Conservation (phyloP, 2,329 filamentous ascomycete species). For the Pseudogymnoascus pannorum region DNA sequence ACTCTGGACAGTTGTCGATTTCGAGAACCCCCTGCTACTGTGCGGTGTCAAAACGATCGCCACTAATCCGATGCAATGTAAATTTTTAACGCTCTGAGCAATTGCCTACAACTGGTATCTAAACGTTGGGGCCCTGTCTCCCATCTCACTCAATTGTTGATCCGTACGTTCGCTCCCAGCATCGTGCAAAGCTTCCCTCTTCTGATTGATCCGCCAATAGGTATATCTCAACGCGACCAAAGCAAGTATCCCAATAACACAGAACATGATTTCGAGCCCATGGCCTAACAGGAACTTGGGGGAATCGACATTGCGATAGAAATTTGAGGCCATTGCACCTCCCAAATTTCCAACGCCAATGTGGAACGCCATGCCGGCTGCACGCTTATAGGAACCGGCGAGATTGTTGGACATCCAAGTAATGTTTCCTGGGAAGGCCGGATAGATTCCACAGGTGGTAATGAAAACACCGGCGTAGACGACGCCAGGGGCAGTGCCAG, state of each 20-base stretch:
- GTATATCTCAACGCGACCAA: constrained; percentile 28
- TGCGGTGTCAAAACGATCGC: too few species aligned
- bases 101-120: constrained; percentile 33
- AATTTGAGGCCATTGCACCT: constrained; percentile 47
- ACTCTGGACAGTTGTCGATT: too few species aligned
- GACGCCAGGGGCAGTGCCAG: constrained; percentile 31
- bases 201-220: constrained; percentile 41
- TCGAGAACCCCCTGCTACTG: too few species aligned
- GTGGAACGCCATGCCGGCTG: constrained; percentile 38
- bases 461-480: constrained; percentile 40
- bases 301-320: constrained; percentile 33
- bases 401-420: constrained; percentile 54
- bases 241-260: constrained; percentile 38
- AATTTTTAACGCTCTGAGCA: background rate
- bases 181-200: constrained; percentile 27
- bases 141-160: constrained; percentile 40
- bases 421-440: constrained; percentile 36
- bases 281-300: constrained; percentile 46
- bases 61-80: background rate
- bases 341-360: constrained; percentile 36
- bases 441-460: constrained; percentile 37
- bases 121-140: constrained; percentile 44
- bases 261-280: constrained; percentile 43
- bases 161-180: constrained; percentile 32
- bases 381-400: constrained; percentile 44